phyloP scores from a whole-genome alignment of 305 asterid genomes.

The Rubia peregrina region DNA sequence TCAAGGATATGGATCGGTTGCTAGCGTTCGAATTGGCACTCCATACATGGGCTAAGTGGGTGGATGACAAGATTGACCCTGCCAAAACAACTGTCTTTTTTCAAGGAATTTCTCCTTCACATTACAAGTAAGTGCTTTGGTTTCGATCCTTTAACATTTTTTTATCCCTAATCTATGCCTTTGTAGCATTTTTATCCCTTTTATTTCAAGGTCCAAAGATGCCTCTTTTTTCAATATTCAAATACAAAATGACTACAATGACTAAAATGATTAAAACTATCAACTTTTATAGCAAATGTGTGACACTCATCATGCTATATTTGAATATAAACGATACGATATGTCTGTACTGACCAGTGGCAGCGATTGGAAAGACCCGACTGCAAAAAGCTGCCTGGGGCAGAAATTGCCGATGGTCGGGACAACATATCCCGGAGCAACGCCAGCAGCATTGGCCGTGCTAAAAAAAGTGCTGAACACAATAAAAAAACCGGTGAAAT shows the following conservation, averaged over 20 bases:
- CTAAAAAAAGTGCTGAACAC: constrained; percentile 47
- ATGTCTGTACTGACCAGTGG: constrained; percentile 15
- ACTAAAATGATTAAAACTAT: too few relatives aligned
- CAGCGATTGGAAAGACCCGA: constrained; percentile 62
- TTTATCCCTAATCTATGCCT: too few relatives aligned
- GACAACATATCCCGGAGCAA: constrained; percentile 58
- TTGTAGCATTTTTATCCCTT: too few relatives aligned
- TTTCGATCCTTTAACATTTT: background rate
- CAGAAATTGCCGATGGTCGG: constrained; percentile 47
- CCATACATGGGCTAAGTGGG: constrained; percentile 79
- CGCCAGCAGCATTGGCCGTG: constrained; percentile 48
- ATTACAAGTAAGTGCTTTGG: constrained; percentile 56
- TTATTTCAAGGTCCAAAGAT: too few relatives aligned
- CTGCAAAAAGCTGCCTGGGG: constrained; percentile 42
- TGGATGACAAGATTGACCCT: constrained; percentile 62
- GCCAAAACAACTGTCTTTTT: constrained; percentile 53
- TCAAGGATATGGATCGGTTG: constrained; percentile 71
- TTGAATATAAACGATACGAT: background rate
- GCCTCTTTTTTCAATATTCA: too few relatives aligned
- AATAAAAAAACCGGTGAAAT: constrained; percentile 42
- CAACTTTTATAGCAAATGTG: background rate
- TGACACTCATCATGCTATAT: background rate
- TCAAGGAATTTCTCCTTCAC: constrained; percentile 91
- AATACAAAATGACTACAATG: too few relatives aligned
- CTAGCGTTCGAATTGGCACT: constrained; percentile 69